Evolutionary conservation across 768 basidiomycete species (phyloP).

Genomic region (Pleurotus tuber-regium): DNA sequence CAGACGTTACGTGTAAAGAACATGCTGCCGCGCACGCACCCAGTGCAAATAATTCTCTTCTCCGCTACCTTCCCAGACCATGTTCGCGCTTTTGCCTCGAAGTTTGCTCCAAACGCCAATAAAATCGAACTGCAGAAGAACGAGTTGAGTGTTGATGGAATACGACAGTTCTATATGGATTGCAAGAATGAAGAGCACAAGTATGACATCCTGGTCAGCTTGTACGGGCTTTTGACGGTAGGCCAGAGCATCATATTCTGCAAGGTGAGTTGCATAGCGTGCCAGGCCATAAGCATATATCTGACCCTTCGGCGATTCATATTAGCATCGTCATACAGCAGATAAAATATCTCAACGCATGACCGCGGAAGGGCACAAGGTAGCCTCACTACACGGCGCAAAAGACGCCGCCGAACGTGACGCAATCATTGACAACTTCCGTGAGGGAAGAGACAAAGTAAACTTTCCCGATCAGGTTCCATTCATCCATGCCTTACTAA

Average conservation of each 20-base stretch:
- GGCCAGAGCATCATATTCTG: constrained; percentile 99
- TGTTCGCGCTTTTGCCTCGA: constrained; percentile 87
- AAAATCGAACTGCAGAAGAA: constrained; percentile 94
- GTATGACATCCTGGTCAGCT: constrained; percentile 89
- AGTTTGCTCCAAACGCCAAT: constrained; percentile 93
- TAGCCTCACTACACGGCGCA: constrained; percentile 92
- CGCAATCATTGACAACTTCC: constrained; percentile 89
- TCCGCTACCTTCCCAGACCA: constrained; percentile 97
- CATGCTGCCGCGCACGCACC: constrained; percentile 50
- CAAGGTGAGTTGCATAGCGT: constrained; percentile 52
- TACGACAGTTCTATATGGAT: constrained; percentile 98
- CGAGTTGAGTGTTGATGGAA: constrained; percentile 90
- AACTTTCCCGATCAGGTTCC: too few relatives aligned
- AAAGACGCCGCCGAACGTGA: constrained; percentile 92
- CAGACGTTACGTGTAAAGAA: constrained; percentile 94
- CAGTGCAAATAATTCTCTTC: constrained; percentile 89
- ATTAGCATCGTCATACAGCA: constrained; percentile 84
- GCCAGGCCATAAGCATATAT: too few relatives aligned
- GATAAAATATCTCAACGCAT: constrained; percentile 91
- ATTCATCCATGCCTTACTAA: too few relatives aligned
- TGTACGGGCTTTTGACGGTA: constrained; percentile 89
- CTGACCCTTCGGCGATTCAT: constrained; percentile 5
- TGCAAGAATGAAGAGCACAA: constrained; percentile 89
- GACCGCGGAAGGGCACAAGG: constrained; percentile 92
- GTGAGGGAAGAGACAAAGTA: constrained; percentile 95